A percentile compares a stretch with the other conserved stretches of the same genome.
These are phyloP conservation scores for Leccinellum rugosiceps DNA, from an alignment of 768 basidiomycete species.

Conservation along the genomic window DNA sequence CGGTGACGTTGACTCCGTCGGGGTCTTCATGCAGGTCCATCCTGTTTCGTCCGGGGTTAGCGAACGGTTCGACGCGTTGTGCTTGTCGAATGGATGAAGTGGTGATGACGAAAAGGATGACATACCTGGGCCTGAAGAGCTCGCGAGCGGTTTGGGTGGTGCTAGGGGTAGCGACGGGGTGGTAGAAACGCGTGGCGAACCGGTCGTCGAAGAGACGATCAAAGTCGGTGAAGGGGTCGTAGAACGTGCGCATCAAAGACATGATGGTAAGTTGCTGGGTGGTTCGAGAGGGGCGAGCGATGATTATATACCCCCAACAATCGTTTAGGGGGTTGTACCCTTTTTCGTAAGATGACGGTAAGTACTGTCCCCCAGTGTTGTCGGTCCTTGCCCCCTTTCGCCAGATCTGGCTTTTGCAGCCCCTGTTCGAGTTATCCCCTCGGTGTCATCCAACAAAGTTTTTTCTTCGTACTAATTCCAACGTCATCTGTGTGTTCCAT, in stretches of 20 bases:
- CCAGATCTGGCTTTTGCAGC: no score
- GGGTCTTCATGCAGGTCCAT: constrained; percentile 55
- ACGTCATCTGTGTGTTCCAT: no score
- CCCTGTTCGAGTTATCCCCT: no score
- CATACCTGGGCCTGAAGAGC: not conserved
- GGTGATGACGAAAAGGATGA: not conserved
- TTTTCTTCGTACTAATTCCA: no score
- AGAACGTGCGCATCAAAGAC: not conserved
- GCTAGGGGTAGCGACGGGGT: not conserved
- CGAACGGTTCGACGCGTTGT: not conserved
- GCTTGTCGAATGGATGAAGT: not conserved
- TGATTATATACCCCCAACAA: not conserved
- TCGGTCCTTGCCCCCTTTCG: no score
- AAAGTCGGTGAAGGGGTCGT: not conserved
- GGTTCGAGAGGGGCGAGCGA: not conserved
- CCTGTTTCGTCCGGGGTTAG: constrained; percentile 24
- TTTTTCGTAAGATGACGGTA: no score
- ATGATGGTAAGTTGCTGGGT: not conserved
- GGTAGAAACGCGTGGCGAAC: no score
- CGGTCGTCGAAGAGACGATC: not conserved
- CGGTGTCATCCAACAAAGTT: no score
- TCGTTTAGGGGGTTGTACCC: no score
- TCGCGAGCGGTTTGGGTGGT: not conserved
- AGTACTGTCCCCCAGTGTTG: no score
- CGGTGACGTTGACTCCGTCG: constrained; percentile 43